Conservation (phyloP, 176 grass and related monocot species). For the Leersia perrieri region DNA sequence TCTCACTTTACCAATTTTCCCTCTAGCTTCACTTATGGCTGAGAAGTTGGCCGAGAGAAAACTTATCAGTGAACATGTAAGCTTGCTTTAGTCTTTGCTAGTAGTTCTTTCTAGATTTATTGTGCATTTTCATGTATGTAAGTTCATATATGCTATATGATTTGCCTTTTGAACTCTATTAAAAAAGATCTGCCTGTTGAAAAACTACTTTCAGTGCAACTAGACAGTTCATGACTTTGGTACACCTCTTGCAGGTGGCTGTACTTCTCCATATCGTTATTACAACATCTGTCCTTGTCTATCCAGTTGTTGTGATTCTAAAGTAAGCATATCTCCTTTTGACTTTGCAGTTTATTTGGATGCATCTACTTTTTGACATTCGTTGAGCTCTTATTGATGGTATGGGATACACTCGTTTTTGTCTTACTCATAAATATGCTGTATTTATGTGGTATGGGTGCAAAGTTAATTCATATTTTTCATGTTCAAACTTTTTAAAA, state of each 20-base stretch:
- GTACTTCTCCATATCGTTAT: conserved; percentile 69
- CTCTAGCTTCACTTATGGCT: conserved; percentile 53
- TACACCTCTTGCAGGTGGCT: conserved; percentile 76
- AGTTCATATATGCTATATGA: background rate
- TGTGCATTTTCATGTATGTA: background rate
- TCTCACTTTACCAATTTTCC: conserved; percentile 75
- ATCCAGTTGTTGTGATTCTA: conserved; percentile 90
- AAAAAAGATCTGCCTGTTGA: background rate
- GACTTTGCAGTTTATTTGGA: conserved; percentile 39
- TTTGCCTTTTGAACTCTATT: background rate
- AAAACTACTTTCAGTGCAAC: background rate
- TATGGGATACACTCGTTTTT: conserved; percentile 2
- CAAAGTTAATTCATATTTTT: conserved; percentile 4
- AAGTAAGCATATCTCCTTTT: conserved; percentile 58
- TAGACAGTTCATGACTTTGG: conserved; percentile 6
- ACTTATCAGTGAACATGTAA: conserved; percentile 58
- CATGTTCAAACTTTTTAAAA: background rate
- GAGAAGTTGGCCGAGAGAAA: conserved; percentile 78
- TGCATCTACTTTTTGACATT: conserved; percentile 44
- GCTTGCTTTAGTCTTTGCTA: conserved; percentile 25
- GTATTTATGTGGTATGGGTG: background rate
- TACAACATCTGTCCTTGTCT: conserved; percentile 65
- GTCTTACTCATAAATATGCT: conserved; percentile 18
- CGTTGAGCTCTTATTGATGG: conserved; percentile 22
- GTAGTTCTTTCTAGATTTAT: background rate